These are phyloP conservation scores for Helotiales sp. DNA, from an alignment of 2,329 filamentous ascomycete genomes.

Conservation along the genomic window DNA sequence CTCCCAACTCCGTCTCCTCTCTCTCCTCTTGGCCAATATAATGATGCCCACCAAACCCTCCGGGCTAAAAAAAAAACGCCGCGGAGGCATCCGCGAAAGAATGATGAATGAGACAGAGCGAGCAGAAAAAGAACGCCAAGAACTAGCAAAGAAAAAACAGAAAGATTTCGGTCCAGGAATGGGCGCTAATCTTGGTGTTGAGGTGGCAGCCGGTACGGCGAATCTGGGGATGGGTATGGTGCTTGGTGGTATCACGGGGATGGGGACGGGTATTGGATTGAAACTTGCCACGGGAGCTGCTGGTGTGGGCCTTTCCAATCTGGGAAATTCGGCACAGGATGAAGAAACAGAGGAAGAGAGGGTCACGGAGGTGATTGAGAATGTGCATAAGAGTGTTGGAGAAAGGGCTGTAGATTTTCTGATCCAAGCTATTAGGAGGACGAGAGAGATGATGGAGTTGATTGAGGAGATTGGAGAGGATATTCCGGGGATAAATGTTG, in stretches of 20 bases:
- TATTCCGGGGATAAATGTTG: not conserved
- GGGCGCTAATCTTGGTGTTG: not conserved
- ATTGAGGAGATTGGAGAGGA: slow-evolving; percentile 5
- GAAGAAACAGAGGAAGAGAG: not conserved
- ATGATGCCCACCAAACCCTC: slow-evolving; percentile 44
- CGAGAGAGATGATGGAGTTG: not conserved
- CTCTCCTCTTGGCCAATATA: slow-evolving; percentile 61
- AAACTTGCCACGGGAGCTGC: not conserved
- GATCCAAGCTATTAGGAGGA: not conserved
- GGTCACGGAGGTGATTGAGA: not conserved
- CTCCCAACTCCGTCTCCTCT: slow-evolving; percentile 67
- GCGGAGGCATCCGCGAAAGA: not conserved
- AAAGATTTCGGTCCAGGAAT: slow-evolving; percentile 4
- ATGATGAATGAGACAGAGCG: not conserved
- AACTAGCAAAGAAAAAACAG: not conserved
- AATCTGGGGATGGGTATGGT: not conserved
- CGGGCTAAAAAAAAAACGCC: not conserved
- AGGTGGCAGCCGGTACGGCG: not conserved
- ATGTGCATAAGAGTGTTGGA: not conserved
- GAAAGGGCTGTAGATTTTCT: not conserved
- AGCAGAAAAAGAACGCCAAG: slow-evolving; percentile 12
- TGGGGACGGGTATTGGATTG: not conserved
- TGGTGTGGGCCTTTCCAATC: not conserved
- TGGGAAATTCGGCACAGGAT: not conserved
- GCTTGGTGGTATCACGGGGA: not conserved